Percentiles rank a stretch among this genome's conserved stretches.
Evolutionary conservation across 108 stramenopile genomes (phyloP).

Genomic region (Stephanodiscus triporus): DNA sequence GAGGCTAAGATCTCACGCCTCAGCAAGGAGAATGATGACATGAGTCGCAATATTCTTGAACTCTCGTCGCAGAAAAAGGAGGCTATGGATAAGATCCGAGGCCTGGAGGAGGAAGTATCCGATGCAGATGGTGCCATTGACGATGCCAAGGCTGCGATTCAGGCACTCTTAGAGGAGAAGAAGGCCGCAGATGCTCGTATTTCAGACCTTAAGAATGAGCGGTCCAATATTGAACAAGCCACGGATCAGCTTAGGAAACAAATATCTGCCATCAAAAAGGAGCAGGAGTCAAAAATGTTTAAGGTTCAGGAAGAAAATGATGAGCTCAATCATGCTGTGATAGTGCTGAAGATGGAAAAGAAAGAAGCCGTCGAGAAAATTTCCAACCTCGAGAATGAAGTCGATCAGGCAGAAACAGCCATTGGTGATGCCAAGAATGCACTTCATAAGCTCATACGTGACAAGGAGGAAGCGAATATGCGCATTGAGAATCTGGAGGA

Average conservation of each 20-base stretch:
- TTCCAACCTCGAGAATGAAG: constrained; percentile 36
- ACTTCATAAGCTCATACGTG: constrained; percentile 30
- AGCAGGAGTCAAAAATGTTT: constrained; percentile 36
- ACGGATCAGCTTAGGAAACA: constrained; percentile 43
- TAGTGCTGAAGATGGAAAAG: constrained; percentile 51
- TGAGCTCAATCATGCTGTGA: constrained; percentile 34
- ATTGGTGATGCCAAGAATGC: constrained; percentile 48
- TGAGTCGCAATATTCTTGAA: constrained; percentile 32
- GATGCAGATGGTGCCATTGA: constrained; percentile 53
- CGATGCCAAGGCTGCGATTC: constrained; percentile 51
- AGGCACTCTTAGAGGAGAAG: constrained; percentile 44
- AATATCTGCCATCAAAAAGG: constrained; percentile 37
- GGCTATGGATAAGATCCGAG: constrained; percentile 57
- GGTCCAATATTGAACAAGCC: constrained; percentile 28
- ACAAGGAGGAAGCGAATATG: constrained; percentile 45
- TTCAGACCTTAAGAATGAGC: constrained; percentile 40
- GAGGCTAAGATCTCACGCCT: constrained; percentile 35
- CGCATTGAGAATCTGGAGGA: constrained; percentile 47
- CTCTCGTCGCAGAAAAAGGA: constrained; percentile 34
- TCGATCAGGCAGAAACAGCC: constrained; percentile 45
- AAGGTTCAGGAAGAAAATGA: constrained; percentile 36
- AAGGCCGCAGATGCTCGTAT: constrained; percentile 43
- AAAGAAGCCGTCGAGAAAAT: constrained; percentile 44
- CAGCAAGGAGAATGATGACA: constrained; percentile 34
- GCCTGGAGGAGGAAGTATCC: constrained; percentile 50